Evolutionary conservation across 768 basidiomycete genomes (phyloP).

Genomic region (Lactifluus subvellereus): DNA sequence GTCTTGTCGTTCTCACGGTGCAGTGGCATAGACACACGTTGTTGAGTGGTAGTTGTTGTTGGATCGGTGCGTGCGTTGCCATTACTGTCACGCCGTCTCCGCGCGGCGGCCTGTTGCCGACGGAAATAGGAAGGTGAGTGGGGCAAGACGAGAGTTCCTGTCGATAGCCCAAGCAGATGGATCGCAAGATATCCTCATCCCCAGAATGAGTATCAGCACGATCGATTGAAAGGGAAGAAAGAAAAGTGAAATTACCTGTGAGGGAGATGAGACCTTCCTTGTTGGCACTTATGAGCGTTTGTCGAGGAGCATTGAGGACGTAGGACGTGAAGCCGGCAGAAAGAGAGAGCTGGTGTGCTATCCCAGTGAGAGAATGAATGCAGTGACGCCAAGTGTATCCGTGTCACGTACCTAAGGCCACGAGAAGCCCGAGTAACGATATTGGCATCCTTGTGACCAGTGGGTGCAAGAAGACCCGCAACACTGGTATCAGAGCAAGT

Average conservation of each 20-base stretch:
- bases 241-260: slow-evolving; percentile 40
- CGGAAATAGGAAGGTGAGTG: slow-evolving; percentile 70
- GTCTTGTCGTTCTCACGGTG: slow-evolving; percentile 67
- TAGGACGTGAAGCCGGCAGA: slow-evolving; percentile 55
- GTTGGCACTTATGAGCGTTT: slow-evolving; percentile 65
- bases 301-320: slow-evolving; percentile 60
- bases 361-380: neutral
- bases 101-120: slow-evolving; percentile 37
- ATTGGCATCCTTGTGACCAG: slow-evolving; percentile 52
- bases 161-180: slow-evolving; percentile 77
- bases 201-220: neutral
- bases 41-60: neutral
- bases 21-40: slow-evolving; percentile 16
- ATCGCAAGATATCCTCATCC: slow-evolving; percentile 79
- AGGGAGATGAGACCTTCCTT: slow-evolving; percentile 90
- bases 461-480: slow-evolving; percentile 67
- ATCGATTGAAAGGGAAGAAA: neutral
- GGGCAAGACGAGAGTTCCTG: slow-evolving; percentile 76
- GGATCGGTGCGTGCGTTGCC: slow-evolving; percentile 21
- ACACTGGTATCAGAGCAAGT: slow-evolving; percentile 68
- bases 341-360: slow-evolving; percentile 70
- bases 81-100: slow-evolving; percentile 20
- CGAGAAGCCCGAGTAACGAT: slow-evolving; percentile 53
- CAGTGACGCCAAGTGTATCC: neutral
- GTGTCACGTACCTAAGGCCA: slow-evolving; percentile 48